phyloP scores from a whole-genome alignment of 2,329 filamentous ascomycete species.

The Metarhizium brunneum region DNA sequence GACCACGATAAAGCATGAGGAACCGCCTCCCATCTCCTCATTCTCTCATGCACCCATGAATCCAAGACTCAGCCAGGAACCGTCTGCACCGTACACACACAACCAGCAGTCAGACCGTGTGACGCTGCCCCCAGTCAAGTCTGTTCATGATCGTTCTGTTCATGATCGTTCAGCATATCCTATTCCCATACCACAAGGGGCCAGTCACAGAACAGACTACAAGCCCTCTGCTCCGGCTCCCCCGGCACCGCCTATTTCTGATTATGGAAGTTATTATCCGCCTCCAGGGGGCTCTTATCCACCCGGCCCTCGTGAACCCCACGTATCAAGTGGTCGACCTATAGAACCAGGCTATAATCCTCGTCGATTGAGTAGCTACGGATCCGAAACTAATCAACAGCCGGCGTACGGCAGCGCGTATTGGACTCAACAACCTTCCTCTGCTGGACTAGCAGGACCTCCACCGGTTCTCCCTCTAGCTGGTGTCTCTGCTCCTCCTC shows the following conservation, averaged over 20 bases:
- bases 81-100: conserved; percentile 13
- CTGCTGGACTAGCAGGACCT: not conserved
- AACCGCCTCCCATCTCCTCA: conserved; percentile 12
- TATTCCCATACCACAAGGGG: conserved; percentile 1
- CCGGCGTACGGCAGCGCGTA: conserved; percentile 20
- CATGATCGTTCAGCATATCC: conserved; percentile 12
- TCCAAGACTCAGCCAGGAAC: conserved; percentile 16
- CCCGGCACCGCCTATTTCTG: conserved; percentile 12
- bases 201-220: conserved; percentile 1
- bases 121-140: conserved; percentile 14
- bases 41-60: conserved; percentile 13
- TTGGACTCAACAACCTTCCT: conserved; percentile 24
- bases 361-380: conserved; percentile 23
- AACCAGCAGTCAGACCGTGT: conserved; percentile 10
- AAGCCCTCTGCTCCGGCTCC: conserved; percentile 10
- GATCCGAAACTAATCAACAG: conserved; percentile 13
- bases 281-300: conserved; percentile 16
- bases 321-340: conserved; percentile 19
- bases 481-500: conserved; percentile 2
- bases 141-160: conserved; percentile 13
- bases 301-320: conserved; percentile 19
- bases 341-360: conserved; percentile 22
- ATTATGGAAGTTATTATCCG: conserved; percentile 16
- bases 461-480: conserved; percentile 1
- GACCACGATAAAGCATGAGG: conserved; percentile 14